phyloP scores from a whole-genome alignment of 2,329 filamentous ascomycete genomes.

The Aspergillus flavus region DNA sequence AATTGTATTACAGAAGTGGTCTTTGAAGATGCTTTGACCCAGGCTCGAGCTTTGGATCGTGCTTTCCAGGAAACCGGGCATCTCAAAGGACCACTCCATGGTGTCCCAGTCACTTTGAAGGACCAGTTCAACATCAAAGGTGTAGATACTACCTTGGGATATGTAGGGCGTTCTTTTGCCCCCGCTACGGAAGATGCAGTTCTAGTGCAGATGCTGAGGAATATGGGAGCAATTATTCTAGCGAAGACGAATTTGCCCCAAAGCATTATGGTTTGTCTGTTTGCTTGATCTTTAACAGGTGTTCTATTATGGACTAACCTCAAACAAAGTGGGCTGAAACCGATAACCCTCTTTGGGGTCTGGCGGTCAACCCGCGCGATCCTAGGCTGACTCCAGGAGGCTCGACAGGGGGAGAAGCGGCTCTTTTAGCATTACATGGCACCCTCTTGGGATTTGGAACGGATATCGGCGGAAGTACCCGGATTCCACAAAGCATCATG shows the following conservation, averaged over 20 bases:
- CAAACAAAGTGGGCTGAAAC: slow-evolving; percentile 54
- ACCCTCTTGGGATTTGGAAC: slow-evolving; percentile 54
- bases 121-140: slow-evolving; percentile 65
- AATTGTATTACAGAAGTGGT: slow-evolving; percentile 41
- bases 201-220: slow-evolving; percentile 52
- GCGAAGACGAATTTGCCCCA: slow-evolving; percentile 57
- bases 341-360: slow-evolving; percentile 55
- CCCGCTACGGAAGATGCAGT: slow-evolving; percentile 54
- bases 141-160: slow-evolving; percentile 61
- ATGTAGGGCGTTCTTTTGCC: slow-evolving; percentile 54
- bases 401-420: slow-evolving; percentile 50
- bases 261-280: slow-evolving; percentile 53
- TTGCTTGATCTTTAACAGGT: not conserved
- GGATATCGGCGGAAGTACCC: slow-evolving; percentile 55
- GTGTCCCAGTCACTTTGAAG: slow-evolving; percentile 60
- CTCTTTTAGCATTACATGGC: slow-evolving; percentile 44
- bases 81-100: slow-evolving; percentile 55
- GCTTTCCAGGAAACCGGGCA: slow-evolving; percentile 36
- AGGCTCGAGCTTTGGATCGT: slow-evolving; percentile 35
- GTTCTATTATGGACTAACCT: slow-evolving; percentile 3
- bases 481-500: slow-evolving; percentile 53
- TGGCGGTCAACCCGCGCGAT: slow-evolving; percentile 52
- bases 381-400: slow-evolving; percentile 51
- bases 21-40: slow-evolving; percentile 36
- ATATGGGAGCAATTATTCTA: slow-evolving; percentile 55